phyloP scores from a whole-genome alignment of 352 stramenopile genomes.

The Pythium diclinum region DNA sequence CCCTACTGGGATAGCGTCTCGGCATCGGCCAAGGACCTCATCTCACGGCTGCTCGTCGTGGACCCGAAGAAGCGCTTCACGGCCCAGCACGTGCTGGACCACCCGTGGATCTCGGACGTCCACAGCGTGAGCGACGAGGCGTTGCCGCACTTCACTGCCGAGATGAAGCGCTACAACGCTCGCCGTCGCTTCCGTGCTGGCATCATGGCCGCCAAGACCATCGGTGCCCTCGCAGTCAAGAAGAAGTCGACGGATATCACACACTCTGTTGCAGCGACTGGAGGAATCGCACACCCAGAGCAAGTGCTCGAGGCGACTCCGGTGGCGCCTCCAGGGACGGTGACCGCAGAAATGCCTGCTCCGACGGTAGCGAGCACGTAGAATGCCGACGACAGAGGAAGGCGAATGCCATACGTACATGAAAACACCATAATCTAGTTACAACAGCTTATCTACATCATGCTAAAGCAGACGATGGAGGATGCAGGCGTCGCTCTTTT shows the following conservation, averaged over 20 bases:
- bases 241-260: slow-evolving; percentile 51
- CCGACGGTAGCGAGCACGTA: slow-evolving; percentile 8
- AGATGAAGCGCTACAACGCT: slow-evolving; percentile 90
- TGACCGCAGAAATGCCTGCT: slow-evolving; percentile 12
- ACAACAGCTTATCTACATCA: slow-evolving; percentile 1
- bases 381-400: neutral
- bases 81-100: slow-evolving; percentile 75
- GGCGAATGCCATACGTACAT: too few species aligned
- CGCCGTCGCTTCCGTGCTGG: slow-evolving; percentile 70
- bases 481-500: neutral
- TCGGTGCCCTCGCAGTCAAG: slow-evolving; percentile 40
- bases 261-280: slow-evolving; percentile 17
- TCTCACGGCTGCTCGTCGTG: slow-evolving; percentile 87
- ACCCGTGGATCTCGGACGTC: slow-evolving; percentile 84
- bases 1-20: slow-evolving; percentile 95
- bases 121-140: slow-evolving; percentile 66
- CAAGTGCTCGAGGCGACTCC: slow-evolving; percentile 25
- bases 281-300: slow-evolving; percentile 18
- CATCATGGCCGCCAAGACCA: slow-evolving; percentile 81
- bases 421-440: slow-evolving; percentile 3
- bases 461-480: neutral
- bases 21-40: slow-evolving; percentile 90
- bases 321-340: slow-evolving; percentile 14
- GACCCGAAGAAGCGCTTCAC: slow-evolving; percentile 90
- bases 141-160: slow-evolving; percentile 84